These are phyloP conservation scores for Macadamia tetraphylla DNA, from an alignment of 164 flowering plant species.

Conservation along the genomic window DNA sequence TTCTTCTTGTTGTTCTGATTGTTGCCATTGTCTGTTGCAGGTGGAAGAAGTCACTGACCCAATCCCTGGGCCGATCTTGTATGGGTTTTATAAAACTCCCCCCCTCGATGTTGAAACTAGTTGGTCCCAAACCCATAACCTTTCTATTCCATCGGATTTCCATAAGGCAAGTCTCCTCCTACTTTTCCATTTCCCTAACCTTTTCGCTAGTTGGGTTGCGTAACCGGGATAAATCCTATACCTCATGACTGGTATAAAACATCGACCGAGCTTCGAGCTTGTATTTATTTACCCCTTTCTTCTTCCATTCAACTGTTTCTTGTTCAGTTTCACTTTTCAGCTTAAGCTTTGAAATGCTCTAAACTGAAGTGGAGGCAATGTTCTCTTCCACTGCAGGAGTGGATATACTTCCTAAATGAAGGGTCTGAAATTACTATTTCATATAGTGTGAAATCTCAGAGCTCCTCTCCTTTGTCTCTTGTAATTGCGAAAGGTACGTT, in stretches of 20 bases:
- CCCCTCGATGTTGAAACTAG: conserved; percentile 34
- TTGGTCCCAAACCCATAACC: conserved; percentile 44
- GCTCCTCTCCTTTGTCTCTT: conserved; percentile 35
- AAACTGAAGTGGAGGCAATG: neutral
- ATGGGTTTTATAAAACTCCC: conserved; percentile 47
- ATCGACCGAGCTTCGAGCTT: neutral
- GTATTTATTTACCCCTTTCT: conserved; percentile 2
- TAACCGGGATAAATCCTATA: neutral
- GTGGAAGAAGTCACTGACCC: conserved; percentile 28
- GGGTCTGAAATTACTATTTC: conserved; percentile 48
- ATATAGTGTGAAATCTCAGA: conserved; percentile 34
- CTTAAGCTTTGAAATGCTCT: conserved; percentile 1
- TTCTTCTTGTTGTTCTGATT: neutral
- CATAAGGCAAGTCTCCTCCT: conserved; percentile 36
- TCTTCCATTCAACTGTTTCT: neutral
- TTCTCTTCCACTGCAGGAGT: conserved; percentile 40
- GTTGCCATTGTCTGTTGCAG: conserved; percentile 18
- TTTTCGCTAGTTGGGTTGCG: neutral
- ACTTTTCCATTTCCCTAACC: neutral
- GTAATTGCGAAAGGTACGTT: conserved; percentile 53
- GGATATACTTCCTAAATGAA: conserved; percentile 47
- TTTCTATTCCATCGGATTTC: conserved; percentile 20
- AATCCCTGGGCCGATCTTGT: conserved; percentile 35
- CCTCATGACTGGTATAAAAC: neutral
- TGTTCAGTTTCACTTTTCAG: too few species aligned